Evolutionary conservation across 176 grass and related monocot species (phyloP).

Genomic region (Oryza officinalis): DNA sequence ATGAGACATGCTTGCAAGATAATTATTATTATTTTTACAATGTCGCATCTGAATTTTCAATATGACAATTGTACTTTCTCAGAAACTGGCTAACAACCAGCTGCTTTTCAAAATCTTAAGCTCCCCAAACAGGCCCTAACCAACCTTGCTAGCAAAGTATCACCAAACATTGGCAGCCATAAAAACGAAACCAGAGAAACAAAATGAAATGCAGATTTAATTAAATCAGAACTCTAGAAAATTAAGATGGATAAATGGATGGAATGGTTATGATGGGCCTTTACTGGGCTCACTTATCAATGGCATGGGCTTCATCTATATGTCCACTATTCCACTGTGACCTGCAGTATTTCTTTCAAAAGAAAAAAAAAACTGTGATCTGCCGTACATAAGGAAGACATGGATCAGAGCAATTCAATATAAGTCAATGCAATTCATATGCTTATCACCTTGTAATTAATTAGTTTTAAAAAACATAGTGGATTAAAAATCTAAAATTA

Average conservation of each 20-base stretch:
- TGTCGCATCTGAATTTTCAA: not conserved
- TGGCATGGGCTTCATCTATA: not conserved
- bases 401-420: not conserved
- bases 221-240: not conserved
- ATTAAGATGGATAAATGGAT: not conserved
- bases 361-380: not conserved
- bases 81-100: too few species aligned
- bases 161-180: constrained; percentile 7
- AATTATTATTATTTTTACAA: constrained; percentile 12
- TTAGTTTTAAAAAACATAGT: not conserved
- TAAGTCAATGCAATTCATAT: not conserved
- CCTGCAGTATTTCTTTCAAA: too few species aligned
- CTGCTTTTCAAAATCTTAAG: too few species aligned
- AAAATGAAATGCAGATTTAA: not conserved
- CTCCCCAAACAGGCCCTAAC: too few species aligned
- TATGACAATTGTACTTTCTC: too few species aligned
- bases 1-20: not conserved
- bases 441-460: not conserved
- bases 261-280: not conserved
- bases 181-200: not conserved
- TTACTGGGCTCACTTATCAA: not conserved
- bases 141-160: constrained; percentile 26
- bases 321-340: not conserved
- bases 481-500: not conserved
- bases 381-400: not conserved